phyloP scores from a whole-genome alignment of 2,329 filamentous ascomycete species.

The Xylariomycetidae sp. region DNA sequence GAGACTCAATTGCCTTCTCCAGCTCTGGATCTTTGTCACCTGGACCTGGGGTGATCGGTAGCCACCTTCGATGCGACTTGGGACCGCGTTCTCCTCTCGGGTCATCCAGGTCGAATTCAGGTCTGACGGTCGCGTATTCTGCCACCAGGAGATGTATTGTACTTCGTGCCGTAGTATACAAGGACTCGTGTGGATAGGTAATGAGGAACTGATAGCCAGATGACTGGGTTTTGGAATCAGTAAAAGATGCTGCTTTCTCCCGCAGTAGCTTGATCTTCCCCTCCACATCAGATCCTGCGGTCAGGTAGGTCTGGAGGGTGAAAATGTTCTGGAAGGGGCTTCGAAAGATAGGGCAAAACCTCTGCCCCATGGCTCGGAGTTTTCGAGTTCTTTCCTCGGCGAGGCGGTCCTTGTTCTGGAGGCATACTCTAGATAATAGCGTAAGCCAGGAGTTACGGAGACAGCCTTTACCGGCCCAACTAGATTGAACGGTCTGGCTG shows the following conservation, averaged over 20 bases:
- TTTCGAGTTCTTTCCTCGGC: constrained; percentile 2
- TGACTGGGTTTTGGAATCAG: too few relatives aligned
- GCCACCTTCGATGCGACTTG: too few relatives aligned
- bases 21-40: too few relatives aligned
- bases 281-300: background rate
- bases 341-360: background rate
- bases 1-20: too few relatives aligned
- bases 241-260: background rate
- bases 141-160: background rate
- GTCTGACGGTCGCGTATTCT: constrained; percentile 3
- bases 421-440: constrained; percentile 3
- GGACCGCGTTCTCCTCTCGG: too few relatives aligned
- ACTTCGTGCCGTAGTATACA: background rate
- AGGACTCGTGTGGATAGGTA: background rate
- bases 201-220: constrained; percentile 3
- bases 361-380: constrained; percentile 2
- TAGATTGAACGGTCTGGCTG: background rate
- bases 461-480: background rate
- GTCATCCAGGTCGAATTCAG: background rate
- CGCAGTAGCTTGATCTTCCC: constrained; percentile 3
- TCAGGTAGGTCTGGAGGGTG: constrained; percentile 3
- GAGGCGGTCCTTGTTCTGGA: constrained; percentile 4
- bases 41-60: too few relatives aligned
- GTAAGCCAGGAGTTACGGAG: constrained; percentile 1
- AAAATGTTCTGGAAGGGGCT: constrained; percentile 3